These are phyloP conservation scores for Spinacia oleracea DNA, from an alignment of 179 eudicot species.

Conservation along the genomic window DNA sequence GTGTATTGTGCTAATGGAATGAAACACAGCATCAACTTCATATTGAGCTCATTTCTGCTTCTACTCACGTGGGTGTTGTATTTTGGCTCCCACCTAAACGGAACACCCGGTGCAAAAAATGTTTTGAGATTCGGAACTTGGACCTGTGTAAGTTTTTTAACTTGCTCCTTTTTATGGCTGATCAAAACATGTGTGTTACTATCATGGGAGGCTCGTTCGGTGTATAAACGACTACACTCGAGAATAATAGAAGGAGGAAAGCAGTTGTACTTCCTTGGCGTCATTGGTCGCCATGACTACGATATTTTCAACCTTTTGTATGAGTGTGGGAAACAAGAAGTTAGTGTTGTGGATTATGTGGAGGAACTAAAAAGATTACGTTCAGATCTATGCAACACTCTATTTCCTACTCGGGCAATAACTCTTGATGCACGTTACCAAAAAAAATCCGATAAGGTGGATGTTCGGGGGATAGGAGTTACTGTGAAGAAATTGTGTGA, in stretches of 20 bases:
- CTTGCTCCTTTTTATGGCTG: slow-evolving; percentile 13
- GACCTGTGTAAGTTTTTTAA: slow-evolving; percentile 7
- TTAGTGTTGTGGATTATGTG: neutral
- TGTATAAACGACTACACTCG: neutral
- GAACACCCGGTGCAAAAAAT: neutral
- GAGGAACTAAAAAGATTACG: neutral
- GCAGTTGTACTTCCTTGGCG: slow-evolving; percentile 12
- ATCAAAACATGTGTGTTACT: slow-evolving; percentile 9
- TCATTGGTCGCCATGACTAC: slow-evolving; percentile 1
- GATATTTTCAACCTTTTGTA: neutral
- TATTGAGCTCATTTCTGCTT: neutral
- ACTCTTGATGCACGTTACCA: neutral
- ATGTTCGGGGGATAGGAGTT: neutral
- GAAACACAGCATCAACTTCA: neutral
- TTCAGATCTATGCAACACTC: neutral
- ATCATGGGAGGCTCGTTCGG: slow-evolving; percentile 17
- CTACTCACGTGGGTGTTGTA: slow-evolving; percentile 19
- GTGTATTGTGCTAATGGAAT: slow-evolving; percentile 19
- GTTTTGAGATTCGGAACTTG: neutral
- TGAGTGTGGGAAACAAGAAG: neutral
- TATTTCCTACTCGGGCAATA: neutral
- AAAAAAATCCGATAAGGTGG: neutral
- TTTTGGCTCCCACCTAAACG: neutral
- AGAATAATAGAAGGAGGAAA: slow-evolving; percentile 8
- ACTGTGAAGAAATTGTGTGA: neutral